Percentiles rank a stretch among this genome's conserved stretches.
Evolutionary conservation across 2,329 filamentous ascomycete genomes (phyloP).

Genomic region (Cladosporium colombiae): DNA sequence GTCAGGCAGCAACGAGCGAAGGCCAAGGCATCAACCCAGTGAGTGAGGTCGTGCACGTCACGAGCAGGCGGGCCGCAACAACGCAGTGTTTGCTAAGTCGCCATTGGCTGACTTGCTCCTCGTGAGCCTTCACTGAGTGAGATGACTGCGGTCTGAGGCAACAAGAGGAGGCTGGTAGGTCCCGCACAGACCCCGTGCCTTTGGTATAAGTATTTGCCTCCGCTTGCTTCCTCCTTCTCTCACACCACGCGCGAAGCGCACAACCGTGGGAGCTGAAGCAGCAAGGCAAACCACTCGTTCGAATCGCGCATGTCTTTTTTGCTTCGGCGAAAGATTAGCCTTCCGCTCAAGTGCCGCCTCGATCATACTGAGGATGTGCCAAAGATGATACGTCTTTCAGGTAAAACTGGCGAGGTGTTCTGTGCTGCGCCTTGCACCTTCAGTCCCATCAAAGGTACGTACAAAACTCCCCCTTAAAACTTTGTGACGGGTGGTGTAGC

Average conservation of each 20-base stretch:
- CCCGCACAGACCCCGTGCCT: not conserved
- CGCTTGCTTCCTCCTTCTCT: not conserved
- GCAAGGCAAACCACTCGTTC: slow-evolving; percentile 4
- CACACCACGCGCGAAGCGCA: slow-evolving; percentile 1
- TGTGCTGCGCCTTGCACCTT: slow-evolving; percentile 5
- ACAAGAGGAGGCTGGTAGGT: not conserved
- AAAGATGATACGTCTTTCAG: slow-evolving; percentile 6
- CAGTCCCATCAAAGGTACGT: not conserved
- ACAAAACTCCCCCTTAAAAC: not conserved
- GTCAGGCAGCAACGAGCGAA: not conserved
- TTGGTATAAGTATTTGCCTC: not conserved
- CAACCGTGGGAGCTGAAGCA: not conserved
- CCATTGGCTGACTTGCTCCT: not conserved
- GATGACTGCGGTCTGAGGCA: not conserved
- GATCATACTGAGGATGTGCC: not conserved
- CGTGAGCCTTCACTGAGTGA: not conserved
- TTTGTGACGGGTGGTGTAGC: not conserved
- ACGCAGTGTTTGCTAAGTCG: too few relatives aligned
- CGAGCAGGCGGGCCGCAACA: too few relatives aligned
- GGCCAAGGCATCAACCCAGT: not conserved
- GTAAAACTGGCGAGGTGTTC: slow-evolving; percentile 3
- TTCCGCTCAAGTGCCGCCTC: slow-evolving; percentile 5
- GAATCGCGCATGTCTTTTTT: slow-evolving; percentile 3
- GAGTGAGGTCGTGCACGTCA: not conserved
- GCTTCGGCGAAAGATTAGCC: slow-evolving; percentile 6